A percentile compares a stretch with the other conserved stretches of the same genome.
phyloP scores from a whole-genome alignment of 805 yeast genomes.

The Lachancea fermentati region DNA sequence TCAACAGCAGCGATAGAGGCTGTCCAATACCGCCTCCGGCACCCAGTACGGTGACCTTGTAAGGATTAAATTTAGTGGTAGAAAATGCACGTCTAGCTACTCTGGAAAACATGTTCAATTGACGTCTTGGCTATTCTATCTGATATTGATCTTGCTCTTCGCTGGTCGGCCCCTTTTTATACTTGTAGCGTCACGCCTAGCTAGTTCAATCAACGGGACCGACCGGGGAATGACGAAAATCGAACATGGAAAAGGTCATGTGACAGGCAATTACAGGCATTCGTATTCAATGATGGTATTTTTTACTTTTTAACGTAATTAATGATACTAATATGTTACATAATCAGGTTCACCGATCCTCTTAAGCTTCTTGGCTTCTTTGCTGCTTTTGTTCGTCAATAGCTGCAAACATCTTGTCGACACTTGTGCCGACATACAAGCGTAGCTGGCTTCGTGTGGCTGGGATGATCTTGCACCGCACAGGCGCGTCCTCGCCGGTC shows the following conservation, averaged over 20 bases:
- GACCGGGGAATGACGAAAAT: not conserved
- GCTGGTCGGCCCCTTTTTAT: not conserved
- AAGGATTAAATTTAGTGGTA: slow-evolving; percentile 57
- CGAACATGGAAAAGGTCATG: not conserved
- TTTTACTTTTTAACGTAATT: no score
- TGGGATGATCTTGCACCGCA: slow-evolving; percentile 68
- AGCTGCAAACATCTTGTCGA: slow-evolving; percentile 19
- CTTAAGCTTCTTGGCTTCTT: no score
- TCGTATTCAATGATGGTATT: not conserved
- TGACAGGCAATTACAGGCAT: not conserved
- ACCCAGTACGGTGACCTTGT: slow-evolving; percentile 76
- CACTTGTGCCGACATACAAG: slow-evolving; percentile 60
- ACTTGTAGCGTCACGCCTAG: not conserved
- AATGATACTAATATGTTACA: no score
- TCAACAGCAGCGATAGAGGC: slow-evolving; percentile 76
- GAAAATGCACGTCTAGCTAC: slow-evolving; percentile 61
- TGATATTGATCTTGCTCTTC: not conserved
- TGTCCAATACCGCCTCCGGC: slow-evolving; percentile 96
- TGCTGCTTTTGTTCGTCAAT: slow-evolving; percentile 2
- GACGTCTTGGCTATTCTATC: no score
- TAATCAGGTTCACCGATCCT: no score
- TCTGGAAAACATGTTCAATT: slow-evolving; percentile 47
- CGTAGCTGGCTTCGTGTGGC: slow-evolving; percentile 63
- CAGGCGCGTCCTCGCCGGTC: slow-evolving; percentile 36
- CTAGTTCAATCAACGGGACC: not conserved